Percentiles rank a stretch among this genome's conserved stretches.
These are phyloP conservation scores for Talaromyces sp. DNA, from an alignment of 2,329 filamentous ascomycete species.

Conservation along the genomic window DNA sequence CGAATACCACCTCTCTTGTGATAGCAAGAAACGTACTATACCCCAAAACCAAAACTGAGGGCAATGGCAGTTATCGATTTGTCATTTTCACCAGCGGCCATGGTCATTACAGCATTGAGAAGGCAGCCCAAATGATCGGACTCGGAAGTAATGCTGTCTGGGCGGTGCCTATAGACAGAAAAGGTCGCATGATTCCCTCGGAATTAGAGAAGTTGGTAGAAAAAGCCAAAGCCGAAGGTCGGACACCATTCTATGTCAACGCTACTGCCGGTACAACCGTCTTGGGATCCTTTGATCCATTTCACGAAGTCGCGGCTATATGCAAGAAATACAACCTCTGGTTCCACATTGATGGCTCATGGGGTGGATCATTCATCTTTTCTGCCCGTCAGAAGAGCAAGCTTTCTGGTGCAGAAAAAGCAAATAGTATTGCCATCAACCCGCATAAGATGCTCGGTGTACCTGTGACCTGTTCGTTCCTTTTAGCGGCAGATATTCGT, in stretches of 20 bases:
- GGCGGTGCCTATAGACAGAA: slow-evolving; percentile 65
- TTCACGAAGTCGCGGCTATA: slow-evolving; percentile 63
- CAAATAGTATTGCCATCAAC: slow-evolving; percentile 80
- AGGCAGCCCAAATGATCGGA: slow-evolving; percentile 86
- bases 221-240: slow-evolving; percentile 59
- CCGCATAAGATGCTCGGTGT: slow-evolving; percentile 97
- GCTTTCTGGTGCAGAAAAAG: slow-evolving; percentile 65
- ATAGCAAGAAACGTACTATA: slow-evolving; percentile 83
- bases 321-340: slow-evolving; percentile 71
- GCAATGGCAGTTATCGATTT: slow-evolving; percentile 62
- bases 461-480: slow-evolving; percentile 83
- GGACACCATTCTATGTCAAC: slow-evolving; percentile 90
- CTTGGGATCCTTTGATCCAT: slow-evolving; percentile 79
- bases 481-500: slow-evolving; percentile 70
- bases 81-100: slow-evolving; percentile 84
- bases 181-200: slow-evolving; percentile 65
- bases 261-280: slow-evolving; percentile 94
- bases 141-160: slow-evolving; percentile 71
- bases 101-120: slow-evolving; percentile 92
- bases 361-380: slow-evolving; percentile 83
- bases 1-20: slow-evolving; percentile 79
- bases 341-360: slow-evolving; percentile 89
- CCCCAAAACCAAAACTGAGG: slow-evolving; percentile 68
- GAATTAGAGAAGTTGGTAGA: slow-evolving; percentile 60
- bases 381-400: slow-evolving; percentile 59